Evolutionary conservation across 192 early-diverging fungal genomes (phyloP), one percentile per base, ranked within the genome.

Genomic region (Mortierella antarctica): DNA sequence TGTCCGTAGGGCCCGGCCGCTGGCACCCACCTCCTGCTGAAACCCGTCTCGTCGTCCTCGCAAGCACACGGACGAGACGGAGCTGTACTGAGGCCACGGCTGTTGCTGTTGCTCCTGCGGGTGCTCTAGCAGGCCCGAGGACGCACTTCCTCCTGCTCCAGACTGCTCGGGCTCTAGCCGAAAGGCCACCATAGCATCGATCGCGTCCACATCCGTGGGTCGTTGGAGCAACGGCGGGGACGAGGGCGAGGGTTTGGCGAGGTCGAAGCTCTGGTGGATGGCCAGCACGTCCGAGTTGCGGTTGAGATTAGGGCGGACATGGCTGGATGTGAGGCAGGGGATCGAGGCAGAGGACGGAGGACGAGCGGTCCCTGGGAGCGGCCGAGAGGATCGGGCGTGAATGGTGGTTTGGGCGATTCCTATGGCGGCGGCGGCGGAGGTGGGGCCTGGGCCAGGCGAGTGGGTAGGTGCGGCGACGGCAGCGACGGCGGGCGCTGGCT

Each of bases 251-350:
- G 57, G 64, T 23, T 48, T 65, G 18, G 45, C 54, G 21, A 67
- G 23, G 54, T 74, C 72, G 48, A 74, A 62, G 58, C 72, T 74
- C 41, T 39, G 55, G 57, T 74, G 72, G 65, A 74, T 67, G 20
- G 72, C 72, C 9, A 67, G 39, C 5, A 74, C 72, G 18, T 74
- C 72, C 31, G 72, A 23, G 31, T 65, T 59, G 5, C 44, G 42
- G 65, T 74, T 74, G 18, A 44, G 45, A 52, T 74, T 74, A 18
- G 71, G 71, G 20, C 50, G 41, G 50, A 67, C 50, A 74, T 74
- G 58, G 47, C 64, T 67, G 0, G 72, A 74, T n/a, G 72, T 74
- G 57, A 74, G 64, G 48, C 72, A 74, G 42, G 65, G 72, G 46
- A 60, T 57, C 55, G 70, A 64, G 52, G 60, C 70, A 17, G 70